Percentiles rank a stretch among this genome's conserved stretches.
phyloP scores from a whole-genome alignment of 31 red algal genomes.

The Pterothamnion heteromorphum region DNA sequence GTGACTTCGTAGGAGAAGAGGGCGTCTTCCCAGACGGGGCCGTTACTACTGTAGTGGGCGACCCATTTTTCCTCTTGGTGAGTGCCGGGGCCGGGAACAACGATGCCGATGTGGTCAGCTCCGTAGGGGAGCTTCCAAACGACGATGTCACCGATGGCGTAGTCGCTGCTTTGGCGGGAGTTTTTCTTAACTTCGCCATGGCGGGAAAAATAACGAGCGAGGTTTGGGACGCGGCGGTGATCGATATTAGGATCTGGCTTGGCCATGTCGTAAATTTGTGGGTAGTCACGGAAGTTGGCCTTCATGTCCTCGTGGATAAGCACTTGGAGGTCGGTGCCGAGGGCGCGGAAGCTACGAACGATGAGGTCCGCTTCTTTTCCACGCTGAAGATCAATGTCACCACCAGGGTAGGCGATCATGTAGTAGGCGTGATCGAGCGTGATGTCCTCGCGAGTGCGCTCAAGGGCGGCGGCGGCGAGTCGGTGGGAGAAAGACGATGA shows the following conservation, averaged over 20 bases:
- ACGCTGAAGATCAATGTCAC: not conserved
- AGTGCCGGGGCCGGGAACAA: not conserved
- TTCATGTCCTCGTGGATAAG: conserved; percentile 9
- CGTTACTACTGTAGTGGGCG: not conserved
- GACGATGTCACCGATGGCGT: not conserved
- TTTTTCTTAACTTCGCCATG: not conserved
- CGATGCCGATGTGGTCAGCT: not conserved
- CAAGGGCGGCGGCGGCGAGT: not conserved
- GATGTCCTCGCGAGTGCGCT: not conserved
- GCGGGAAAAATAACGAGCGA: not conserved
- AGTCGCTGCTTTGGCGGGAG: not conserved
- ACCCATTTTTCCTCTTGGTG: not conserved
- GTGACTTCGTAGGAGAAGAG: not conserved
- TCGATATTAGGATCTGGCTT: not conserved
- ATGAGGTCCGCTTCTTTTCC: not conserved
- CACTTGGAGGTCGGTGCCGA: not conserved
- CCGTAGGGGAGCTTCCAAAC: not conserved
- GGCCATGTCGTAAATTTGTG: not conserved
- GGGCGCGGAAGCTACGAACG: not conserved
- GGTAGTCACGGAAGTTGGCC: not conserved
- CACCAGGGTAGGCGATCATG: not conserved
- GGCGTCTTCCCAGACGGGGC: not conserved
- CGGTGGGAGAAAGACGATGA: not conserved
- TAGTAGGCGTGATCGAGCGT: not conserved
- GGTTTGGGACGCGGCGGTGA: not conserved